Evolutionary conservation across 495 filamentous ascomycete species (phyloP).

Genomic region (Aspergillus cristatus): DNA sequence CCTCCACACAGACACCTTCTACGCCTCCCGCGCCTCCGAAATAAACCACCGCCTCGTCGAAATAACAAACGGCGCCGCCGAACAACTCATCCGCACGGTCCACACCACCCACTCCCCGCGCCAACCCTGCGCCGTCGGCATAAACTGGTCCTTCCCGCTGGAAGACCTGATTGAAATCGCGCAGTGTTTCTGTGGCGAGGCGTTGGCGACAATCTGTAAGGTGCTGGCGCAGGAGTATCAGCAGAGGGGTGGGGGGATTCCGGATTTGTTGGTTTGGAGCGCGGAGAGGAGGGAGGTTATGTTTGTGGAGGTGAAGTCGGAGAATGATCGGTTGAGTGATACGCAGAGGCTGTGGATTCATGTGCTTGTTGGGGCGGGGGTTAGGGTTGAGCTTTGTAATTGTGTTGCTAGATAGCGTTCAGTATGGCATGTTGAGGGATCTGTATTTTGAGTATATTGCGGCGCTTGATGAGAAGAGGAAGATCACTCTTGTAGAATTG

Average conservation of each 20-base stretch:
- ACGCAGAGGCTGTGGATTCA: slow-evolving; percentile 96
- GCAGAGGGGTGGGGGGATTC: slow-evolving; percentile 77
- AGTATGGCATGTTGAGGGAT: no score
- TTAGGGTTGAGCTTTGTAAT: slow-evolving; percentile 82
- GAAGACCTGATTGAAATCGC: slow-evolving; percentile 77
- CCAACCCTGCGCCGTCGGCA: slow-evolving; percentile 74
- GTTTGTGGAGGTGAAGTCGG: slow-evolving; percentile 89
- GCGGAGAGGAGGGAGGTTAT: slow-evolving; percentile 50
- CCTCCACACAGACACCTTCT: slow-evolving; percentile 90
- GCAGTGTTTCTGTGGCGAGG: slow-evolving; percentile 68
- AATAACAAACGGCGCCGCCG: slow-evolving; percentile 68
- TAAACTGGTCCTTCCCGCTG: slow-evolving; percentile 82
- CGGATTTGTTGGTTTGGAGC: slow-evolving; percentile 87
- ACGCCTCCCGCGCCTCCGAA: slow-evolving; percentile 69
- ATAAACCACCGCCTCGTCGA: slow-evolving; percentile 83
- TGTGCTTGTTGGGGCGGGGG: slow-evolving; percentile 73
- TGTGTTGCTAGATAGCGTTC: slow-evolving; percentile 71
- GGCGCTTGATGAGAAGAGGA: no score
- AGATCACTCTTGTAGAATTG: no score
- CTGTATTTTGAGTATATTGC: no score
- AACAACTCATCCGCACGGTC: slow-evolving; percentile 55
- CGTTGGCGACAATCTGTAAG: slow-evolving; percentile 76
- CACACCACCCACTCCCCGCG: slow-evolving; percentile 54
- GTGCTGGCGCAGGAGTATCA: slow-evolving; percentile 93
- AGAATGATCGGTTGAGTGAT: slow-evolving; percentile 93